Conservation (phyloP, 2,329 filamentous ascomycete genomes). For the Biscogniauxia sp. region DNA sequence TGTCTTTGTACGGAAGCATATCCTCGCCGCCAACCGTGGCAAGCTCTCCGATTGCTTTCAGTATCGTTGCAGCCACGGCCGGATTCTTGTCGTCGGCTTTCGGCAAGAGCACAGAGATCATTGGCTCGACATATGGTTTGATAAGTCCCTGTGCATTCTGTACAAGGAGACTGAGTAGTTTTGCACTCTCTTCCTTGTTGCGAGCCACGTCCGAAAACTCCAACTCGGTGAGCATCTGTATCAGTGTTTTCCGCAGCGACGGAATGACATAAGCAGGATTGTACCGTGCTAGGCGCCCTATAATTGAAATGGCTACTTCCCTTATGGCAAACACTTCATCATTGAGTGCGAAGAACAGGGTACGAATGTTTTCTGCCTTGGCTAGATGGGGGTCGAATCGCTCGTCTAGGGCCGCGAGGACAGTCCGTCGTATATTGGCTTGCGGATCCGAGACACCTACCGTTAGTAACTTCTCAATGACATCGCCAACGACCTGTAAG, state of each 20-base stretch:
- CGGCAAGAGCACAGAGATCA: conserved; percentile 90
- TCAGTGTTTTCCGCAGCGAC: conserved; percentile 87
- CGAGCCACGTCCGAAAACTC: conserved; percentile 92
- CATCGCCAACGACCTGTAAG: conserved; percentile 94
- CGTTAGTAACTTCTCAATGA: conserved; percentile 93
- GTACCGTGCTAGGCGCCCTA: conserved; percentile 83
- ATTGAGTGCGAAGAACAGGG: conserved; percentile 90
- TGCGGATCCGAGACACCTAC: conserved; percentile 93
- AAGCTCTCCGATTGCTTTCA: conserved; percentile 91
- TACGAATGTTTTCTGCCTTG: conserved; percentile 95
- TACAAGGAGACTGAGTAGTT: conserved; percentile 86
- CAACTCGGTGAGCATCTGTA: conserved; percentile 93
- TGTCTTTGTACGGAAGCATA: conserved; percentile 87
- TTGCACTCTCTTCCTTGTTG: conserved; percentile 95
- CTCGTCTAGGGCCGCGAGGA: conserved; percentile 83
- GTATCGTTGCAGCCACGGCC: conserved; percentile 88
- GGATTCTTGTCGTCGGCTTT: conserved; percentile 84
- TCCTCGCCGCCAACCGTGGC: conserved; percentile 91
- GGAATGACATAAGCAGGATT: conserved; percentile 98
- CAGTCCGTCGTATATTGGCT: conserved; percentile 81
- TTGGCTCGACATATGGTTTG: conserved; percentile 94
- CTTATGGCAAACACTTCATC: conserved; percentile 91
- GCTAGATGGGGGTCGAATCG: conserved; percentile 96
- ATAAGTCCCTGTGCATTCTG: conserved; percentile 91
- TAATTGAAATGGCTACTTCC: conserved; percentile 93